A percentile compares a stretch with the other conserved stretches of the same genome.
phyloP scores from a whole-genome alignment of 2,329 filamentous ascomycete species.

The Apiospora marii region DNA sequence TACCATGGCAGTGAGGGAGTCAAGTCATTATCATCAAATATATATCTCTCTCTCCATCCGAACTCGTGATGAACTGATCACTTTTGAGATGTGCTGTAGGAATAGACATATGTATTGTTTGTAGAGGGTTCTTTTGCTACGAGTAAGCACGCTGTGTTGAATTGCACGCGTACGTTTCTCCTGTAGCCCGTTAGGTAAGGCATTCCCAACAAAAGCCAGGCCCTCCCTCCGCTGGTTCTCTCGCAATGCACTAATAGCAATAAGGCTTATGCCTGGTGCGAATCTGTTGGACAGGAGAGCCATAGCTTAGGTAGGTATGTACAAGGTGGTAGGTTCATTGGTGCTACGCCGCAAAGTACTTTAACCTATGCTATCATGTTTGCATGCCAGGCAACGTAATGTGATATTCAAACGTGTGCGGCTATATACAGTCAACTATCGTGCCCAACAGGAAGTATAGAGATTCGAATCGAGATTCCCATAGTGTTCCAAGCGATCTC shows the following conservation, averaged over 20 bases:
- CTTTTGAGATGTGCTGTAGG: neutral
- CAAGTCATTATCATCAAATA: conserved; percentile 5
- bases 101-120: neutral
- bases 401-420: too few species aligned
- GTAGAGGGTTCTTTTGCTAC: neutral
- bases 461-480: neutral
- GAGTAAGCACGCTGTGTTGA: neutral
- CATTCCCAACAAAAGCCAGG: neutral
- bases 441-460: neutral
- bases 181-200: neutral
- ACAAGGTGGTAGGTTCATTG: neutral
- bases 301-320: neutral
- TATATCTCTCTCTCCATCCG: neutral
- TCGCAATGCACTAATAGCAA: neutral
- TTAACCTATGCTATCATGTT: neutral
- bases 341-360: neutral
- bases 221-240: neutral
- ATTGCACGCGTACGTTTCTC: neutral
- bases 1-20: conserved; percentile 10
- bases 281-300: neutral
- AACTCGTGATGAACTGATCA: neutral
- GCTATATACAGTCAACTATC: neutral
- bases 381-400: too few species aligned
- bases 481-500: too few species aligned
- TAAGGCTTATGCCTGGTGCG: neutral